Evolutionary conservation across 257 asterid species (phyloP), one percentile per base, ranked within the genome.

Genomic region (Solanum infundibuliforme): DNA sequence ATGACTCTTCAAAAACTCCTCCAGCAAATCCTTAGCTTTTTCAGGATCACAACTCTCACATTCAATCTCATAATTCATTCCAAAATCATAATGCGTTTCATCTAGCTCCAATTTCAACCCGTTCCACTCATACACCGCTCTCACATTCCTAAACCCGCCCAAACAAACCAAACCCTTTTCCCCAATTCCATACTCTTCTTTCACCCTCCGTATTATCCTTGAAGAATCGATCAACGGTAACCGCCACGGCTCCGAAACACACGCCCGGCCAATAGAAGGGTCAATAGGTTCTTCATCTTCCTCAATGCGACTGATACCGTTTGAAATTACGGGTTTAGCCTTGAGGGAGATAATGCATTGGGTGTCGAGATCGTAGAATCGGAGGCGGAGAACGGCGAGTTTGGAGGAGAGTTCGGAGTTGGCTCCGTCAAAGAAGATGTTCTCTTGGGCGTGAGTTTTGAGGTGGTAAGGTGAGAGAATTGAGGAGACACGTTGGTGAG

Each of bases 1-100:
- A 79, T 95, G 89, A 60, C 88, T 90, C 72, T 31, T 85, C 94
- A 97, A 87, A 91, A 97, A 72, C 85, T 58, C 94, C 85, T 95
- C 98, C 8, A 94, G 83, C 94, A 92, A 83, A 38, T 72, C 71
- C 93, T 89, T 95, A 2, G 94, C 97, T 21, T 16, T 88, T 79
- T 97, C 98, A 2, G 98, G 98, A n/a, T 94, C 97, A 5, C 88
- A 73, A 71, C 94, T 94, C 94, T 97, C 98, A 31, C 99, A 97
- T 81, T 97, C 98, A 23, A 97, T 74, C 92, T 95, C 99, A 87
- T 88, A 97, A 84, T 94, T 89, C 43, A 90, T 93, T 29, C 99
- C 98, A 46, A 95, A 97, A 23, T 91, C 91, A 69, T 85, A 96
- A 62, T 77, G 90, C 84, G 98, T 94, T 90, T 94, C 98, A 27